Conservation (phyloP, 208 protist genomes). For the Naegleria gruberi region DNA sequence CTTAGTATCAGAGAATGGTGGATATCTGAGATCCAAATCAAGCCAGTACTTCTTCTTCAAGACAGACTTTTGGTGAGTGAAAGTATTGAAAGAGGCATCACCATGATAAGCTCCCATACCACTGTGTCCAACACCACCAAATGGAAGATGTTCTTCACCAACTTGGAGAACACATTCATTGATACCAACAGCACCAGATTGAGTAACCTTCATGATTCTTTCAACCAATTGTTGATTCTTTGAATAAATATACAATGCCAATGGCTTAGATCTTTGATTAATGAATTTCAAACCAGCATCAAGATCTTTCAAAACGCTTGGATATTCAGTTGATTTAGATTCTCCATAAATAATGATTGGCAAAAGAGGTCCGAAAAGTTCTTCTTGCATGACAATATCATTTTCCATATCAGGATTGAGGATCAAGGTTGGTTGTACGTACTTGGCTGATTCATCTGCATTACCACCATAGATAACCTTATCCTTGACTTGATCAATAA, state of each 20-base stretch:
- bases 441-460: conserved; percentile 31
- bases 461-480: conserved; percentile 61
- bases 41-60: conserved; percentile 5
- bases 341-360: conserved; percentile 52
- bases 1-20: neutral
- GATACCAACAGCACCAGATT: conserved; percentile 48
- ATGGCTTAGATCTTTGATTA: conserved; percentile 54
- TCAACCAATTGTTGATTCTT: conserved; percentile 38
- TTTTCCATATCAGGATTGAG: conserved; percentile 32
- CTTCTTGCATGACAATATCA: conserved; percentile 57
- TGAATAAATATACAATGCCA: conserved; percentile 79
- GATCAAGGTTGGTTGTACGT: conserved; percentile 29
- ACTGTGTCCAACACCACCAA: conserved; percentile 74
- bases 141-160: conserved; percentile 51
- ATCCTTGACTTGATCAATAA: conserved; percentile 45
- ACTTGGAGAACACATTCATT: conserved; percentile 64
- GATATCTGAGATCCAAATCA: conserved; percentile 9
- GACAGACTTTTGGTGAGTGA: conserved; percentile 49
- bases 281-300: conserved; percentile 57
- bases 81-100: conserved; percentile 54
- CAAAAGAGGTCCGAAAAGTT: conserved; percentile 86
- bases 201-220: conserved; percentile 41
- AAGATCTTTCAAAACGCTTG: neutral
- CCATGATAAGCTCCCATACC: conserved; percentile 77
- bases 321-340: neutral